Percentiles rank a stretch among this genome's conserved stretches.
These are phyloP conservation scores for Puccinellia tenuiflora DNA, from an alignment of 176 grass and related monocot genomes.

Conservation along the genomic window DNA sequence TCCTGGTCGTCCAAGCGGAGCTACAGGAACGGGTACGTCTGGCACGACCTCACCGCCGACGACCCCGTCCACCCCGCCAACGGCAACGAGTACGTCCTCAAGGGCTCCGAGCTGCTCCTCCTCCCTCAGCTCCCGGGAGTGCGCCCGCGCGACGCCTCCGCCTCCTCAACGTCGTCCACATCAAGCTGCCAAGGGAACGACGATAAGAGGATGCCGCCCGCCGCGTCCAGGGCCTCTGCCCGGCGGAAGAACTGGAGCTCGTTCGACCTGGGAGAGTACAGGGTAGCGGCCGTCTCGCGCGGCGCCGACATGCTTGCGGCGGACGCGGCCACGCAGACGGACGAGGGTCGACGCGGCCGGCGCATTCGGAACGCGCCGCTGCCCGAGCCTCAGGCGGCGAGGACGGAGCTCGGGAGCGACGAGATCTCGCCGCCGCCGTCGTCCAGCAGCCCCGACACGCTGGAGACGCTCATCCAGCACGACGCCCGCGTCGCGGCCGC, in stretches of 20 bases:
- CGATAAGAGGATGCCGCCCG: neutral
- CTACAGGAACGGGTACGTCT: conserved; percentile 68
- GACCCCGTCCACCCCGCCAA: conserved; percentile 51
- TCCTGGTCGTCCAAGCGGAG: conserved; percentile 66
- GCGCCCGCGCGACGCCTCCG: neutral
- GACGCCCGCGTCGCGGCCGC: conserved; percentile 9
- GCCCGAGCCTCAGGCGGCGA: conserved; percentile 27
- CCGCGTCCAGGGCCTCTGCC: no score
- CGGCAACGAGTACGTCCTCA: conserved; percentile 62
- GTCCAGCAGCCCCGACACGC: conserved; percentile 54
- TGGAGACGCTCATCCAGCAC: conserved; percentile 39
- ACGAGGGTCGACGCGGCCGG: neutral
- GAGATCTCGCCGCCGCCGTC: conserved; percentile 73
- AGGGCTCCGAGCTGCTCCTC: conserved; percentile 46
- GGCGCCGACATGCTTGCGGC: neutral
- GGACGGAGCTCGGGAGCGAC: conserved; percentile 45
- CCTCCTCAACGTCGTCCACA: neutral
- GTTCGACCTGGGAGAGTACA: conserved; percentile 63
- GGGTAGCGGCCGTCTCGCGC: conserved; percentile 24
- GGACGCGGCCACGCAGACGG: conserved; percentile 47
- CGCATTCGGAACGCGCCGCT: neutral
- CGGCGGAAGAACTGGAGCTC: conserved; percentile 49
- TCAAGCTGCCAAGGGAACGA: neutral
- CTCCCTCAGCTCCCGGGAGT: neutral
- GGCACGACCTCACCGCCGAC: conserved; percentile 60